Evolutionary conservation across 495 filamentous ascomycete genomes (phyloP).

Genomic region (Pseudoneurospora amorphoporcata): DNA sequence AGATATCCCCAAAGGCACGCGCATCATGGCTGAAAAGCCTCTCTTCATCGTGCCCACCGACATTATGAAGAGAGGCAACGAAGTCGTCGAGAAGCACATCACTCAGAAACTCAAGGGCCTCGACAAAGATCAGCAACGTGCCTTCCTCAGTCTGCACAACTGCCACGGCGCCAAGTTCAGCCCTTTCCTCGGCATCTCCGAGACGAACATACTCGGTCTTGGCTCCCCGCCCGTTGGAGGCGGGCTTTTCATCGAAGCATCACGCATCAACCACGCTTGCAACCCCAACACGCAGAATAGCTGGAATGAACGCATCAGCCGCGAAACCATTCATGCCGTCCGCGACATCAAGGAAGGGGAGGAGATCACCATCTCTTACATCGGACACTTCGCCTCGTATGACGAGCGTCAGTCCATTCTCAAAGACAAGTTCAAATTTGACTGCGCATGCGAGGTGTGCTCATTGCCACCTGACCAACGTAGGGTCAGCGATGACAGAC

Average conservation of each 20-base stretch:
- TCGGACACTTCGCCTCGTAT: conserved; percentile 9
- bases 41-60: conserved; percentile 9
- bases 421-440: conserved; percentile 22
- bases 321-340: conserved; percentile 24
- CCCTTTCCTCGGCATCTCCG: conserved; percentile 18
- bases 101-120: background rate
- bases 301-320: conserved; percentile 23
- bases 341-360: conserved; percentile 22
- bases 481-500: conserved; percentile 16
- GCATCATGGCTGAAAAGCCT: conserved; percentile 23
- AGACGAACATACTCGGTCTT: conserved; percentile 21
- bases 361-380: conserved; percentile 30
- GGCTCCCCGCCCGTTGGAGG: conserved; percentile 5
- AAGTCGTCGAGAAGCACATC: background rate
- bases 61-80: background rate
- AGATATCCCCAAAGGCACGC: conserved; percentile 23
- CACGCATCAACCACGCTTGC: conserved; percentile 31
- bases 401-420: conserved; percentile 12
- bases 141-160: conserved; percentile 19
- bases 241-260: conserved; percentile 24
- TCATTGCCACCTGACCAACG: conserved; percentile 17
- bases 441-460: conserved; percentile 24
- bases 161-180: conserved; percentile 8
- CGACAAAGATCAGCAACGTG: background rate
- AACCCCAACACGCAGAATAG: conserved; percentile 22